Evolutionary conservation across 179 eudicot genomes (phyloP).

Genomic region (Sideroxylon spinosum): DNA sequence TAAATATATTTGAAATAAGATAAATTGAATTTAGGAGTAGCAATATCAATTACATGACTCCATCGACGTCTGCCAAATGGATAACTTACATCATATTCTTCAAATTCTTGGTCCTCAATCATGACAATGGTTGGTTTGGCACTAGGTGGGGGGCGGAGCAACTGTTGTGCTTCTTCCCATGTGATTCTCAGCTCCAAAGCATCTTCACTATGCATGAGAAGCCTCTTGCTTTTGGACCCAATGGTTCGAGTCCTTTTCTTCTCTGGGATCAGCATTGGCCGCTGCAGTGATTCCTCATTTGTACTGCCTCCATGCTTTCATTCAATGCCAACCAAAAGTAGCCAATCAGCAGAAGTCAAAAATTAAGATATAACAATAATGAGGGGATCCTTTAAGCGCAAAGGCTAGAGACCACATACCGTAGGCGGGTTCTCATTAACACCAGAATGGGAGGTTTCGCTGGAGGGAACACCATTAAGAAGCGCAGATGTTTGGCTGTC

Average conservation of each 20-base stretch:
- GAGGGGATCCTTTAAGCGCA: conserved; percentile 12
- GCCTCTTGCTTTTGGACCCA: conserved; percentile 57
- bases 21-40: background rate
- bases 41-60: background rate
- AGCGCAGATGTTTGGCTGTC: conserved; percentile 47
- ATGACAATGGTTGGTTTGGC: conserved; percentile 42
- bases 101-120: conserved; percentile 53
- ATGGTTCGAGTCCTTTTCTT: conserved; percentile 68
- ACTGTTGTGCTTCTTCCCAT: conserved; percentile 69
- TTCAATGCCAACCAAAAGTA: conserved; percentile 28
- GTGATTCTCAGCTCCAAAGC: conserved; percentile 56
- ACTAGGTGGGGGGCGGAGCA: conserved; percentile 50
- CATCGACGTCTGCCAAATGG: background rate
- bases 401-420: conserved; percentile 34
- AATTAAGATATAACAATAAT: conserved; percentile 24
- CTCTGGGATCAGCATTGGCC: conserved; percentile 36
- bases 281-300: conserved; percentile 41
- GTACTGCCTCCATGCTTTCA: conserved; percentile 47
- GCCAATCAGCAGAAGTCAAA: conserved; percentile 27
- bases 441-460: conserved; percentile 50
- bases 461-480: conserved; percentile 43
- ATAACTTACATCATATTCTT: conserved; percentile 63
- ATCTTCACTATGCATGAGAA: conserved; percentile 43
- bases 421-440: conserved; percentile 38
- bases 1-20: conserved; percentile 3